Percentiles rank a stretch among this genome's conserved stretches.
phyloP scores from a whole-genome alignment of 495 filamentous ascomycete genomes.

The Pseudotulostoma volvatum region DNA sequence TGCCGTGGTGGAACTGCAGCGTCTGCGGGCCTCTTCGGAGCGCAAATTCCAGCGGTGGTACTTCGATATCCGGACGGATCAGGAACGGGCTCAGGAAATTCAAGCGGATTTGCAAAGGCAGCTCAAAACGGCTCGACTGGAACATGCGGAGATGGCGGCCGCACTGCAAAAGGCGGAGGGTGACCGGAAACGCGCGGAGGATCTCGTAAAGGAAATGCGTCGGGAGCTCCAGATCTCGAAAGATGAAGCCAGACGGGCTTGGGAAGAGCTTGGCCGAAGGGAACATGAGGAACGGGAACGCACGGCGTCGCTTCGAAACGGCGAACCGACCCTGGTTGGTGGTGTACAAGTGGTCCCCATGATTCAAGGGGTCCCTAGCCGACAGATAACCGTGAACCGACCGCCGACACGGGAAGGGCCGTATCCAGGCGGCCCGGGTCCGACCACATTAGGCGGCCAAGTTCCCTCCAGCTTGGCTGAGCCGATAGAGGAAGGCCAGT shows the following conservation, averaged over 20 bases:
- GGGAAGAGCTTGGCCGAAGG: conserved; percentile 88
- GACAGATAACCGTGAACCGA: conserved; percentile 37
- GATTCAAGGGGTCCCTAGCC: conserved; percentile 56
- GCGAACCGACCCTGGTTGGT: conserved; percentile 76
- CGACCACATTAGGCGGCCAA: conserved; percentile 13
- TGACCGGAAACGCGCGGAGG: conserved; percentile 52
- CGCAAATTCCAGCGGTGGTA: conserved; percentile 98
- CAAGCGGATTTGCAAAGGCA: conserved; percentile 62
- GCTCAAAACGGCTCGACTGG: conserved; percentile 55
- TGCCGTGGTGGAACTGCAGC: conserved; percentile 89
- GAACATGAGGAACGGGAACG: conserved; percentile 93
- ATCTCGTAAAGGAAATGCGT: conserved; percentile 66
- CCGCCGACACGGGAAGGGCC: conserved; percentile 33
- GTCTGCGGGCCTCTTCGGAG: conserved; percentile 88
- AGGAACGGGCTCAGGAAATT: conserved; percentile 73
- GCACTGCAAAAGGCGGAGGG: conserved; percentile 46
- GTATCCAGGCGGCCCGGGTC: conserved; percentile 17
- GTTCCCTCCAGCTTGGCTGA: conserved; percentile 11
- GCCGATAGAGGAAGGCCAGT: conserved; percentile 17
- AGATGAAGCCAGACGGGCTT: conserved; percentile 87
- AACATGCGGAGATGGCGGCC: conserved; percentile 45
- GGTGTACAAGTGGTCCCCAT: conserved; percentile 96
- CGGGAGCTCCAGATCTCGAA: conserved; percentile 88
- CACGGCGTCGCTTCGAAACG: conserved; percentile 68
- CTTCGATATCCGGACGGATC: conserved; percentile 77